Percentiles rank a stretch among this genome's conserved stretches.
Evolutionary conservation across 2,329 filamentous ascomycete genomes (phyloP).

Genomic region (Ilyonectria sp.): DNA sequence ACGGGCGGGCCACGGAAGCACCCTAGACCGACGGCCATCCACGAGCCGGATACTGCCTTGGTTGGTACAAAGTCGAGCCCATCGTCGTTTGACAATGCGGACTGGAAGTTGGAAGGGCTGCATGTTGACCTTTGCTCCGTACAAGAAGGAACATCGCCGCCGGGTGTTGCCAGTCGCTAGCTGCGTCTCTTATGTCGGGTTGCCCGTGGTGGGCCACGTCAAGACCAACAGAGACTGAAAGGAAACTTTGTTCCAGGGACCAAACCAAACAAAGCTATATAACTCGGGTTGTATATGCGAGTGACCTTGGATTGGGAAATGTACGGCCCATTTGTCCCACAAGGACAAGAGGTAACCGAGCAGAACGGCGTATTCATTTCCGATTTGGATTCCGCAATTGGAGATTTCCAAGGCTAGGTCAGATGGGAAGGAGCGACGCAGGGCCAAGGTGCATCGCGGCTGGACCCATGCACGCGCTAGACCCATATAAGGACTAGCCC

Average conservation of each 20-base stretch:
- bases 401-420: constrained; percentile 21
- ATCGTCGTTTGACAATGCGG: constrained; percentile 23
- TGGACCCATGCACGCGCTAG: constrained; percentile 27
- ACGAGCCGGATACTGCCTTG: constrained; percentile 28
- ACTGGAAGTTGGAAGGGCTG: constrained; percentile 5
- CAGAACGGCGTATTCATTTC: constrained; percentile 34
- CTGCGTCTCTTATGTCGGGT: not conserved
- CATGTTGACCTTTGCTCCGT: not conserved
- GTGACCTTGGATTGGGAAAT: constrained; percentile 9
- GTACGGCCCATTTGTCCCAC: constrained; percentile 9
- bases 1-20: constrained; percentile 28
- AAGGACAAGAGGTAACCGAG: constrained; percentile 27
- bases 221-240: not conserved
- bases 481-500: constrained; percentile 18
- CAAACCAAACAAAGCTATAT: constrained; percentile 21
- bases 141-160: not conserved
- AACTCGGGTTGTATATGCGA: constrained; percentile 9
- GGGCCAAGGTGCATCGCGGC: constrained; percentile 11
- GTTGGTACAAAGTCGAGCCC: constrained; percentile 10
- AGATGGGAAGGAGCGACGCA: constrained; percentile 26
- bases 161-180: not conserved
- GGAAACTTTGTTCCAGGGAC: not conserved
- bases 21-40: constrained; percentile 28
- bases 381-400: constrained; percentile 30
- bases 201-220: not conserved